Conservation (phyloP, 768 basidiomycete species). For the Fistulinella prunicolor region DNA sequence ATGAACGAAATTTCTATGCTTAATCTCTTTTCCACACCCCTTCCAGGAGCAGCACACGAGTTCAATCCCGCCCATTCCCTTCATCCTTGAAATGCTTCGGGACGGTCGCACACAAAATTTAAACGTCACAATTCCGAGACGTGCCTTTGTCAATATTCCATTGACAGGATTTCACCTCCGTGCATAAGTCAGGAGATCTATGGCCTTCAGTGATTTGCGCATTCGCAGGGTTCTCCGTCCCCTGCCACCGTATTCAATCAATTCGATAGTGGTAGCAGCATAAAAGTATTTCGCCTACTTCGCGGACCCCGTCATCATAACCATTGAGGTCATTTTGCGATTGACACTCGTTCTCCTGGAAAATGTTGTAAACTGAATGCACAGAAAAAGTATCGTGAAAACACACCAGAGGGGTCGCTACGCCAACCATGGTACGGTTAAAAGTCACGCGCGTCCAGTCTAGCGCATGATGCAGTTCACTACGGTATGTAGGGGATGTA, state of each 20-base stretch:
- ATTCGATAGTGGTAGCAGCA: too few relatives aligned
- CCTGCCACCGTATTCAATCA: too few relatives aligned
- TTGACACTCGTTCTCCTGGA: not conserved
- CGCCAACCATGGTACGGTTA: too few relatives aligned
- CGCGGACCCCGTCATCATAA: too few relatives aligned
- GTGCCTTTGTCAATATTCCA: not conserved
- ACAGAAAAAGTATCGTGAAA: not conserved
- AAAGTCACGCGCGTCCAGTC: not conserved
- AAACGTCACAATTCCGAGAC: not conserved
- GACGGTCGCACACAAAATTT: not conserved
- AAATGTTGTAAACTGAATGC: not conserved
- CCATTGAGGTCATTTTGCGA: too few relatives aligned
- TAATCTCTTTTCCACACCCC: not conserved
- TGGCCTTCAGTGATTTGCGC: not conserved
- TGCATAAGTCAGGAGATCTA: not conserved
- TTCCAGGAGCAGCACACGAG: not conserved
- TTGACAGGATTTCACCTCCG: not conserved
- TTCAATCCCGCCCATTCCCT: rapidly evolving
- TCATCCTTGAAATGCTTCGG: not conserved
- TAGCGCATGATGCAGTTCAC: not conserved
- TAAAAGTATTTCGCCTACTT: too few relatives aligned
- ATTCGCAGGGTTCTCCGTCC: not conserved
- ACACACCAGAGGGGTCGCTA: not conserved
- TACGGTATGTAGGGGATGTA: too few relatives aligned
- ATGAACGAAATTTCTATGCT: constrained; percentile 1